phyloP scores from a whole-genome alignment of 441 rosid genomes.

The Corymbia calophylla region DNA sequence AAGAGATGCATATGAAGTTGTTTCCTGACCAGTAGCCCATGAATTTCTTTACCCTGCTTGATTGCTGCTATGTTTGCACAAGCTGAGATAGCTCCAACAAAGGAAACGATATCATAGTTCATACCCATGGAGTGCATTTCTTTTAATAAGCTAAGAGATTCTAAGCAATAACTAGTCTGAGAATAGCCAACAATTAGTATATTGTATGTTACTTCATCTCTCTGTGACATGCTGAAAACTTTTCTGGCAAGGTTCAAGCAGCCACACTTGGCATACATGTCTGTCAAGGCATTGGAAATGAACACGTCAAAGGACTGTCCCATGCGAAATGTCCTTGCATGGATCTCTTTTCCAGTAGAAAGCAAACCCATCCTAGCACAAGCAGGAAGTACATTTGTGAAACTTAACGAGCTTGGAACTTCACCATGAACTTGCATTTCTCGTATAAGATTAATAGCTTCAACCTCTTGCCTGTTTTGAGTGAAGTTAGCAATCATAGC shows the following conservation, averaged over 20 bases:
- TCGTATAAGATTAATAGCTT: constrained; percentile 19
- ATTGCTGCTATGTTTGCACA: constrained; percentile 40
- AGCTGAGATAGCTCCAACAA: constrained; percentile 43
- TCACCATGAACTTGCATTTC: constrained; percentile 23
- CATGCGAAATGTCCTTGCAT: constrained; percentile 31
- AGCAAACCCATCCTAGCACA: constrained; percentile 37
- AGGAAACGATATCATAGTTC: constrained; percentile 38
- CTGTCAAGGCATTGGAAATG: constrained; percentile 49
- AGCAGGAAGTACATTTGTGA: constrained; percentile 42
- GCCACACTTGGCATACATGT: constrained; percentile 58
- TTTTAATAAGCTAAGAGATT: constrained; percentile 38
- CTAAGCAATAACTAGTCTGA: constrained; percentile 30
- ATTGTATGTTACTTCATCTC: constrained; percentile 54
- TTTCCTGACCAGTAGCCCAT: constrained; percentile 33
- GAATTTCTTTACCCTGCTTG: constrained; percentile 51
- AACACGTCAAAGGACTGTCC: constrained; percentile 32
- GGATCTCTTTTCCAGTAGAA: constrained; percentile 48
- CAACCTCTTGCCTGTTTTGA: constrained; percentile 19
- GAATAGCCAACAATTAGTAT: constrained; percentile 38
- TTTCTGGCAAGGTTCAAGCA: constrained; percentile 32
- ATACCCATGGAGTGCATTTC: constrained; percentile 38
- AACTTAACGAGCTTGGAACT: constrained; percentile 20
- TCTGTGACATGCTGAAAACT: constrained; percentile 26
- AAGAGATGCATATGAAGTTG: constrained; percentile 34
- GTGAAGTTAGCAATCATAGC: constrained; percentile 37